Evolutionary conservation across 805 yeast genomes (phyloP).

Genomic region (Kodamaea hsintzibuensis): DNA sequence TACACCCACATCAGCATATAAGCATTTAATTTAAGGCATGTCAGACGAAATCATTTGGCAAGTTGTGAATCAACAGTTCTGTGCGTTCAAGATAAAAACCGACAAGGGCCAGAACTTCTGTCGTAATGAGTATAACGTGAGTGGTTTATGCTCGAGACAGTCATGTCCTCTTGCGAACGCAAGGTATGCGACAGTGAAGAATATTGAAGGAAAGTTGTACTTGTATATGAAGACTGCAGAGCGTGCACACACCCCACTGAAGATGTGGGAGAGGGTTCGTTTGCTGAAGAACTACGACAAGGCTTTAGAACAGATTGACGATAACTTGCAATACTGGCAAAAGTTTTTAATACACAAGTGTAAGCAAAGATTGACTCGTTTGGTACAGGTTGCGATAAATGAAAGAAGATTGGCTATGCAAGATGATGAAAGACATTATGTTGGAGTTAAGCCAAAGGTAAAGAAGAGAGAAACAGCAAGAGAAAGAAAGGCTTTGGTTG

Average conservation of each 20-base stretch:
- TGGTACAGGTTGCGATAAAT: constrained; percentile 93
- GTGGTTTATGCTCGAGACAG: constrained; percentile 89
- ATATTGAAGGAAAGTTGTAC: constrained; percentile 74
- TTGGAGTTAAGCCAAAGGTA: constrained; percentile 90
- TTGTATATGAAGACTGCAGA: constrained; percentile 97
- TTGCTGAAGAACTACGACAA: constrained; percentile 84
- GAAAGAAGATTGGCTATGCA: constrained; percentile 90
- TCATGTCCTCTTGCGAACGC: constrained; percentile 97
- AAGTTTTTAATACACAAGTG: constrained; percentile 88
- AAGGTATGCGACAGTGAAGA: constrained; percentile 83
- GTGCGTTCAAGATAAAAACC: constrained; percentile 90
- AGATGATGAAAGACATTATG: constrained; percentile 91
- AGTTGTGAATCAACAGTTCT: constrained; percentile 91
- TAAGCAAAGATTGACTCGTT: constrained; percentile 91
- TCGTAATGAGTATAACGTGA: constrained; percentile 92
- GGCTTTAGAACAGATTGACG: constrained; percentile 88
- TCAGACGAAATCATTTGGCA: constrained; percentile 95
- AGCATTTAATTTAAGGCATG: constrained; percentile 21
- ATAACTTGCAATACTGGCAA: constrained; percentile 89
- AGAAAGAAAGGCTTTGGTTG: constrained; percentile 94
- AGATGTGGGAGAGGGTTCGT: constrained; percentile 92
- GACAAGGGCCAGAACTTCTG: constrained; percentile 90
- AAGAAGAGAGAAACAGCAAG: constrained; percentile 91
- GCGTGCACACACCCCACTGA: constrained; percentile 93
- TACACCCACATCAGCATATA: not conserved